phyloP scores from a whole-genome alignment of 805 yeast species.

The Schizosaccharomyces cryophilus region DNA sequence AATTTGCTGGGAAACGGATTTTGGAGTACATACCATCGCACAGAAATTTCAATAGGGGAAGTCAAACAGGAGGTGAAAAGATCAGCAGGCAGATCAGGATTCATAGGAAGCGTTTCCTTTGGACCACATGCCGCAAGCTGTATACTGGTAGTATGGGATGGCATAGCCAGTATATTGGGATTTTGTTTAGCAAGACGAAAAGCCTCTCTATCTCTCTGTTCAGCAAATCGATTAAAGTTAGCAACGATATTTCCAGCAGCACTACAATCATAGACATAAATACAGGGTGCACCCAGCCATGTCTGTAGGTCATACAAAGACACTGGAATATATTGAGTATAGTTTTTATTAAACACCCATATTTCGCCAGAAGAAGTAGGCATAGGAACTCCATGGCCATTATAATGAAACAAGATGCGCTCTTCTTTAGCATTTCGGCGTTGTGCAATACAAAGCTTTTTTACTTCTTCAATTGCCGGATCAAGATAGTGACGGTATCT shows the following conservation, averaged over 20 bases:
- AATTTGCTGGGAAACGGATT: conserved; percentile 16
- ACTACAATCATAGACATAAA: conserved; percentile 81
- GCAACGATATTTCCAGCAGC: conserved; percentile 82
- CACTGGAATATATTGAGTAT: conserved; percentile 91
- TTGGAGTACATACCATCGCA: conserved; percentile 74
- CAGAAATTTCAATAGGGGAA: conserved; percentile 82
- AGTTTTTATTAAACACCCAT: conserved; percentile 94
- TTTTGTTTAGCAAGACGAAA: conserved; percentile 23
- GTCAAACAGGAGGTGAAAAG: conserved; percentile 86
- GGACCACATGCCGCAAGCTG: conserved; percentile 83
- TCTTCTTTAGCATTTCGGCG: conserved; percentile 84
- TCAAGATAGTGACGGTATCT: conserved; percentile 77
- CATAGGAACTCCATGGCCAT: conserved; percentile 96
- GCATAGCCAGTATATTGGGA: conserved; percentile 12
- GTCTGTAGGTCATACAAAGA: conserved; percentile 84
- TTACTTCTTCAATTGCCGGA: conserved; percentile 87
- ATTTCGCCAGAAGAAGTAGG: conserved; percentile 92
- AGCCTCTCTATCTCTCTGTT: conserved; percentile 70
- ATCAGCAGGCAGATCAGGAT: conserved; percentile 88
- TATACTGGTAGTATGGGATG: conserved; percentile 49
- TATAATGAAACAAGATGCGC: conserved; percentile 76
- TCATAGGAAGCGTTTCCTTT: conserved; percentile 70
- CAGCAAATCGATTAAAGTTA: conserved; percentile 73
- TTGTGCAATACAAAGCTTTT: conserved; percentile 68
- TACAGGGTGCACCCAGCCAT: conserved; percentile 95